Conservation (phyloP, 371 early-diverging fungal species). For the Globomyces sp. region DNA sequence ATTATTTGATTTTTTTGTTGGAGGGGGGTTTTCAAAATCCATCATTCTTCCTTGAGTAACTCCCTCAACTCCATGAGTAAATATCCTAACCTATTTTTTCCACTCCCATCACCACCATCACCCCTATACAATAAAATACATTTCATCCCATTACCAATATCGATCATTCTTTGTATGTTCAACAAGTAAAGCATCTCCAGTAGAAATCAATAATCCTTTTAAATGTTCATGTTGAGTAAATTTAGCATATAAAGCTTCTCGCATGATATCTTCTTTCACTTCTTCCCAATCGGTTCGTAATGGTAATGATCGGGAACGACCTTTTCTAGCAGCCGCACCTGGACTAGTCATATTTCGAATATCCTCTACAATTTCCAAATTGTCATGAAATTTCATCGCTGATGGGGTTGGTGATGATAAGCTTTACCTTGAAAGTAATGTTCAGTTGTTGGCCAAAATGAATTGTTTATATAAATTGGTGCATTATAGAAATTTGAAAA, state of each 20-base stretch:
- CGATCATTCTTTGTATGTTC: slow-evolving; percentile 45
- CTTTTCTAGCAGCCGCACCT: slow-evolving; percentile 40
- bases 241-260: not conserved
- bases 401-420: too few species aligned
- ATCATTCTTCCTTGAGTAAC: slow-evolving; percentile 13
- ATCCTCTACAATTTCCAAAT: slow-evolving; percentile 28
- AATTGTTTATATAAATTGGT: slow-evolving; percentile 35
- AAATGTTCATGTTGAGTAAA: not conserved
- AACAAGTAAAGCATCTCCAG: not conserved
- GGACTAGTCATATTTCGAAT: slow-evolving; percentile 34
- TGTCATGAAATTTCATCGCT: slow-evolving; percentile 35
- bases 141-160: slow-evolving; percentile 34
- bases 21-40: too few species aligned
- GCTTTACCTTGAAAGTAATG: slow-evolving; percentile 52
- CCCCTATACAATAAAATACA: slow-evolving; percentile 13
- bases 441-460: slow-evolving; percentile 47
- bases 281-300: slow-evolving; percentile 1
- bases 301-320: slow-evolving; percentile 29
- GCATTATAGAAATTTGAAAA: slow-evolving; percentile 52
- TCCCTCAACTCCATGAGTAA: slow-evolving; percentile 38
- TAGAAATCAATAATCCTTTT: not conserved
- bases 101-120: slow-evolving; percentile 48
- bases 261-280: not conserved
- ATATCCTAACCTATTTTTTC: slow-evolving; percentile 46
- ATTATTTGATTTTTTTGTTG: too few species aligned